phyloP scores from a whole-genome alignment of 805 yeast genomes.

The Ogataea neopini region DNA sequence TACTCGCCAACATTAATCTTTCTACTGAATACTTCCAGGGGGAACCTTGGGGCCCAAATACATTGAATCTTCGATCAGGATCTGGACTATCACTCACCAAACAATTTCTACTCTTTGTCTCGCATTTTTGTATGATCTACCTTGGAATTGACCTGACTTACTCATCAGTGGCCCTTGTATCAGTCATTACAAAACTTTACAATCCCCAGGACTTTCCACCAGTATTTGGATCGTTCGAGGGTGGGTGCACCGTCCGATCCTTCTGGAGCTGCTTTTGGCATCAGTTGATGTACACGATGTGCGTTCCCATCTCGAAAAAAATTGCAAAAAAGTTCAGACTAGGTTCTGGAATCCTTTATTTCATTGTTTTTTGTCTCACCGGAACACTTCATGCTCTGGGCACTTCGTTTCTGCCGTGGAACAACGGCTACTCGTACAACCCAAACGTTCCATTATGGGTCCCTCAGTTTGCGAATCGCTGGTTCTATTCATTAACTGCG shows the following conservation, averaged over 20 bases:
- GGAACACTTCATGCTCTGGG: conserved; percentile 8
- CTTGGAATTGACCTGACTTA: neutral
- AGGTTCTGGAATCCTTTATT: neutral
- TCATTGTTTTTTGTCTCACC: conserved; percentile 7
- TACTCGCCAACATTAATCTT: neutral
- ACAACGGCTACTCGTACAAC: neutral
- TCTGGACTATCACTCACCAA: neutral
- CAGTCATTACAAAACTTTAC: neutral
- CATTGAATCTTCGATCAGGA: neutral
- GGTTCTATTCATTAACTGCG: conserved; percentile 8
- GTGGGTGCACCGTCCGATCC: neutral
- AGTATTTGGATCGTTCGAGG: neutral
- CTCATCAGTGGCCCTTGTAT: neutral
- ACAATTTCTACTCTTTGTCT: neutral
- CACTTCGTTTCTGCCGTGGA: conserved; percentile 3
- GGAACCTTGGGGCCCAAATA: conserved; percentile 7
- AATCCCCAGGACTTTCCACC: conserved; percentile 6
- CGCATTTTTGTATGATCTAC: neutral
- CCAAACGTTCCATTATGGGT: conserved; percentile 7
- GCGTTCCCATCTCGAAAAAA: conserved; percentile 1
- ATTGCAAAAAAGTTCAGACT: neutral
- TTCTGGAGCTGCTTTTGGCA: conserved; percentile 14
- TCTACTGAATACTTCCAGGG: conserved; percentile 1
- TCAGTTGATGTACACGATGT: conserved; percentile 5
- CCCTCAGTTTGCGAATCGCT: neutral